Conservation (phyloP, 768 basidiomycete species). For the Hortiboletus flavorubellus region DNA sequence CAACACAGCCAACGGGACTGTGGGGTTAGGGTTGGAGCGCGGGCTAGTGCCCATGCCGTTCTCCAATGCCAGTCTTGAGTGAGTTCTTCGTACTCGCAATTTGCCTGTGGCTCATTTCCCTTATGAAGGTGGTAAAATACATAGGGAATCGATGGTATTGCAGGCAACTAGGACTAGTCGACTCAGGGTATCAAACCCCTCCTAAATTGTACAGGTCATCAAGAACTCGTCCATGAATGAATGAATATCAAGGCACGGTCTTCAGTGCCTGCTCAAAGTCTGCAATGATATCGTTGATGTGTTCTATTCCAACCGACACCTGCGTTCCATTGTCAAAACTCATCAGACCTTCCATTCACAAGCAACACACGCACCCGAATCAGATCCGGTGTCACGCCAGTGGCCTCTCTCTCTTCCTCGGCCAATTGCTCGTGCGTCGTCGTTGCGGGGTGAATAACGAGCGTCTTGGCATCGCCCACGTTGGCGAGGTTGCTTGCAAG, state of each 20-base stretch:
- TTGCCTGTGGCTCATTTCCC: too few relatives aligned
- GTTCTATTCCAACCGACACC: slow-evolving; percentile 46
- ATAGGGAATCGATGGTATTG: not conserved
- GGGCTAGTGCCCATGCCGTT: too few relatives aligned
- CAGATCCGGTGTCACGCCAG: slow-evolving; percentile 54
- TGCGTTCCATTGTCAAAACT: slow-evolving; percentile 4
- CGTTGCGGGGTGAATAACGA: slow-evolving; percentile 56
- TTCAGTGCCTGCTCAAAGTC: slow-evolving; percentile 43
- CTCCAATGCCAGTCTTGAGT: too few relatives aligned
- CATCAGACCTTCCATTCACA: not conserved
- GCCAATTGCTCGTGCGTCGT: slow-evolving; percentile 61
- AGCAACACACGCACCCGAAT: slow-evolving; percentile 44
- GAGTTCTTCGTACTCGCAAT: too few relatives aligned
- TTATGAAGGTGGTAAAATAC: not conserved
- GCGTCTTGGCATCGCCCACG: slow-evolving; percentile 63
- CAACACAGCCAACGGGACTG: too few relatives aligned
- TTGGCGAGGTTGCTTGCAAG: slow-evolving; percentile 74
- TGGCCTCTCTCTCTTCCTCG: slow-evolving; percentile 42
- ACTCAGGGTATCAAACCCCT: not conserved
- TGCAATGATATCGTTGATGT: slow-evolving; percentile 44
- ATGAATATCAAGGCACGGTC: slow-evolving; percentile 10
- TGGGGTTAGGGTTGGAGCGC: too few relatives aligned
- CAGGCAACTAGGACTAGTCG: not conserved
- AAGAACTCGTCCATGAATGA: not conserved
- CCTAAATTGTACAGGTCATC: not conserved